Evolutionary conservation across 768 basidiomycete genomes (phyloP), one percentile per base, ranked within the genome.

Genomic region (Bullera alba): DNA sequence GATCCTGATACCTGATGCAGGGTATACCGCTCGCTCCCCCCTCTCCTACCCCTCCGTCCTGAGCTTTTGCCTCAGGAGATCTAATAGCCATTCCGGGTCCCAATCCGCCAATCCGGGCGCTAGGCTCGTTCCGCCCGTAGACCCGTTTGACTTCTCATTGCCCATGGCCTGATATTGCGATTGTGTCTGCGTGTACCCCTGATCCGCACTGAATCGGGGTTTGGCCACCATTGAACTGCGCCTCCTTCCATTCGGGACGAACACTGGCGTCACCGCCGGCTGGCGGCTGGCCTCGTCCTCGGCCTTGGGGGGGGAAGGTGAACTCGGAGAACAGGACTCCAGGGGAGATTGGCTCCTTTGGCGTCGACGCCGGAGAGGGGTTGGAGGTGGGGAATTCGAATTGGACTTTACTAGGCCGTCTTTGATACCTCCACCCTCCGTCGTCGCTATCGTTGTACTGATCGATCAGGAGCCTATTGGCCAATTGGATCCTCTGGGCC

Each of bases 401-500:
- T 48, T 73, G 72, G n/a, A 72, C 69, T 44, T 66, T 72, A 5
- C 61, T 63, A 23, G 70, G 64, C 39, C 72, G 51, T 16, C 70
- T 46, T 4, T 36, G 46, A 21, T 30, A n/a, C n/a, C n/a, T 34
- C n/a, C 32, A n/a, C 32, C n/a, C 32, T 34, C 32, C 10, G 32
- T 10, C 32, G n/a, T n/a, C n/a, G n/a, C n/a, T n/a, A n/a, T n/a
- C n/a, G n/a, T n/a, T n/a, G n/a, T n/a, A n/a, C n/a, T n/a, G n/a
- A n/a, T n/a, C n/a, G n/a, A n/a, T n/a, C n/a, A n/a, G n/a, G n/a
- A n/a, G 12, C 42, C 53, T 46, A 12, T 44, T 8, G 5, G 58
- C 58, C 27, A 50, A 50, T 2, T 49, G 36, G 16, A 61, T 53
- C n/a, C 51, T 53, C 17, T 38, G 54, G 1, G 54, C 51, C 62